Percentiles rank a stretch among this genome's conserved stretches.
Conservation (phyloP, 805 yeast species). For the Saccharomycopsis capsularis region DNA sequence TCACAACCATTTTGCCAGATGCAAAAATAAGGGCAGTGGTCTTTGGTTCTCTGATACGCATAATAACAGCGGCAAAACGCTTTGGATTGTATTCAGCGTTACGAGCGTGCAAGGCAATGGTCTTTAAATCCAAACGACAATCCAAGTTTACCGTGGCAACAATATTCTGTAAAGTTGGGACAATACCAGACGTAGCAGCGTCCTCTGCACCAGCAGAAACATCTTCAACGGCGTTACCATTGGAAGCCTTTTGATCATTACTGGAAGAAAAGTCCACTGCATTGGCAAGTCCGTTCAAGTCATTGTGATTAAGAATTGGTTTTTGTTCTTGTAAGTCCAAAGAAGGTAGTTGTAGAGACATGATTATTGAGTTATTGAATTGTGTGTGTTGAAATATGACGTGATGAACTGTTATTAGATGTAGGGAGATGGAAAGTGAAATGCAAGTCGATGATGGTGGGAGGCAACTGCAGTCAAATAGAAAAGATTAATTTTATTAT, state of each 20-base stretch:
- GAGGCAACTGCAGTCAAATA: not conserved
- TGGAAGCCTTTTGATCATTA: not conserved
- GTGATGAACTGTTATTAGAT: no score
- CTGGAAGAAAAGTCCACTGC: not conserved
- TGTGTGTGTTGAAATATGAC: no score
- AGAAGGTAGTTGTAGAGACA: slow-evolving; percentile 20
- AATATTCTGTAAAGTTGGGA: slow-evolving; percentile 88
- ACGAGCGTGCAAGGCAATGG: slow-evolving; percentile 97
- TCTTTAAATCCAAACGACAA: slow-evolving; percentile 90
- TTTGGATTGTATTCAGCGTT: slow-evolving; percentile 98
- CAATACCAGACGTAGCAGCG: slow-evolving; percentile 86
- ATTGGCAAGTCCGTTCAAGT: slow-evolving; percentile 3
- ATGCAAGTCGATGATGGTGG: not conserved
- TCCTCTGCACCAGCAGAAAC: slow-evolving; percentile 30
- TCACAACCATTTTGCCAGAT: slow-evolving; percentile 98
- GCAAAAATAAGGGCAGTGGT: slow-evolving; percentile 97
- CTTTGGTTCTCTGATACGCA: slow-evolving; percentile 98
- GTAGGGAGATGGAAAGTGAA: no score
- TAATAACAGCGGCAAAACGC: slow-evolving; percentile 98
- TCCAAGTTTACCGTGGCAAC: slow-evolving; percentile 97
- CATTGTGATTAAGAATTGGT: slow-evolving; percentile 9
- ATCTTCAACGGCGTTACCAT: not conserved
- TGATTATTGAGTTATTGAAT: no score
- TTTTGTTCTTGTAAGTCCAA: slow-evolving; percentile 17
- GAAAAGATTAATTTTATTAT: not conserved